Conservation (phyloP, 2,329 filamentous ascomycete genomes). For the Cytospora piceae region DNA sequence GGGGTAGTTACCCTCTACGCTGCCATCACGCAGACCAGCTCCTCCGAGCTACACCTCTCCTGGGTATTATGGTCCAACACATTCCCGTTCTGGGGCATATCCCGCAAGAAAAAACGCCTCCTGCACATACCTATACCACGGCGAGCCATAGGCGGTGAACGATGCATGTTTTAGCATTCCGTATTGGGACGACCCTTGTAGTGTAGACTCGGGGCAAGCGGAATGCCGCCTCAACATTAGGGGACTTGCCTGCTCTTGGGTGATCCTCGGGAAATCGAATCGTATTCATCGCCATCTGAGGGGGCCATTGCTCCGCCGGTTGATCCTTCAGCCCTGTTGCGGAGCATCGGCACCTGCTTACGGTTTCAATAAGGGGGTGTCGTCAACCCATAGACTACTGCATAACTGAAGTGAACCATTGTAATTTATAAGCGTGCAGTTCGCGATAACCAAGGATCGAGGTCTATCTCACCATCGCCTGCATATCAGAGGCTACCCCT, state of each 20-base stretch:
- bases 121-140: neutral
- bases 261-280: no score
- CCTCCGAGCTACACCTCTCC: neutral
- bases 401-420: neutral
- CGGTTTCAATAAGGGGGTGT: constrained; percentile 1
- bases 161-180: neutral
- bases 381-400: neutral
- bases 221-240: no score
- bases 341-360: neutral
- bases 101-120: neutral
- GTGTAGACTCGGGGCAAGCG: neutral
- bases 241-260: no score
- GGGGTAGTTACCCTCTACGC: neutral
- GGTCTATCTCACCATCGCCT: neutral
- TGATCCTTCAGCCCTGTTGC: constrained; percentile 19
- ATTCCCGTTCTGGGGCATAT: neutral
- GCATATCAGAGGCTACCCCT: neutral
- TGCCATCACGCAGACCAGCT: neutral
- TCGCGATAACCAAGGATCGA: neutral
- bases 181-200: neutral
- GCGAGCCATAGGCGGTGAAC: neutral
- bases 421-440: neutral
- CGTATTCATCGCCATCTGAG: neutral
- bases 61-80: neutral
- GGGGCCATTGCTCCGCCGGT: constrained; percentile 3